Evolutionary conservation across 1,284 basidiomycete species (phyloP), one percentile per base, ranked within the genome.

Genomic region (Golubevia sp.): DNA sequence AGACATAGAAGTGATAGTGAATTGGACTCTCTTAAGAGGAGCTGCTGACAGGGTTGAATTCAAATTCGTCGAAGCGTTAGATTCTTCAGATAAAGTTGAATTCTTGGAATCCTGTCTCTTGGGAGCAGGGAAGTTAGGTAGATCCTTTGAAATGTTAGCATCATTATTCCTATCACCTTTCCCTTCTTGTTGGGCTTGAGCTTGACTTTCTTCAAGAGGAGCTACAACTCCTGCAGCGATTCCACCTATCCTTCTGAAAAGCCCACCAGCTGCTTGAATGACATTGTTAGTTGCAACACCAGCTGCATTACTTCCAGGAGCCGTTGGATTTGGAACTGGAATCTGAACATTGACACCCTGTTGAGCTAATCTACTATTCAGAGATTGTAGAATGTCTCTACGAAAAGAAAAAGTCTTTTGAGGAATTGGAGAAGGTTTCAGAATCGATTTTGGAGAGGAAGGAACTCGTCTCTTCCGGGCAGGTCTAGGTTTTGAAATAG

Each of bases 341-440:
- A 82, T 74, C 49, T 77, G 72, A 3, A 81, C 67, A 53, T 76
- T 73, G 27, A 82, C 71, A n/a, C 79, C 79, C 30, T 77, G 73
- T 58, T 79, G 78, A 5, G 79, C 78, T 8, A 82, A 71, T 25
- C 76, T 67, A 26, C 70, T 70, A 56, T 82, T 81, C 60, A 82
- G 66, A 56, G 62, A 70, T 52, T 79, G 74, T 6, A 80, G 62
- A 23, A 79, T 71, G 52, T 79, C 77, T 52, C 74, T 58, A 21
- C 77, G 75, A 61, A 74, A 70, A 53, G 73, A 77, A 54, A 79
- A 79, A 55, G 73, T 64, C 56, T 79, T 73, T 27, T 66, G 67
- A n/a, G 68, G 76, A 21, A 66, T 67, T 6, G 76, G 67, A 7
- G 73, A 69, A 15, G 77, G 70, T 38, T 79, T 79, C 56, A 81